Evolutionary conservation across 1,139 yeast genomes (phyloP).

Genomic region (Pichia sp.): DNA sequence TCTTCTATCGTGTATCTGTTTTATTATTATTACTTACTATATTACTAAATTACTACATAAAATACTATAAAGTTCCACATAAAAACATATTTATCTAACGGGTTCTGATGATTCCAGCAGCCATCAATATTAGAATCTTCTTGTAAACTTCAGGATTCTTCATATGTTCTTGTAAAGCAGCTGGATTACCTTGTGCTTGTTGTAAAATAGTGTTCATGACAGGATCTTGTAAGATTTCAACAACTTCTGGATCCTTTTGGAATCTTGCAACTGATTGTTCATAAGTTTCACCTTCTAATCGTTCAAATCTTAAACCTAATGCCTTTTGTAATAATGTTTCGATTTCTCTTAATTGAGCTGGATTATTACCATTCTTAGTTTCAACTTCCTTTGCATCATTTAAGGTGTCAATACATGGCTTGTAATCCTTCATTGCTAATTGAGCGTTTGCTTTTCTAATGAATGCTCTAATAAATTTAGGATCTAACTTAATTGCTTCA

Average conservation of each 20-base stretch:
- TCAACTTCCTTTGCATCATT: constrained; percentile 74
- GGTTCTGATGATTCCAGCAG: constrained; percentile 96
- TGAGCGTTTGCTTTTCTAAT: constrained; percentile 95
- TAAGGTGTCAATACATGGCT: constrained; percentile 76
- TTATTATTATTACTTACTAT: neutral
- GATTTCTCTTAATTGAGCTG: constrained; percentile 52
- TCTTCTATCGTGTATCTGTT: neutral
- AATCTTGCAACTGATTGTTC: constrained; percentile 93
- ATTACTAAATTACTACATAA: no score
- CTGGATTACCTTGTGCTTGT: constrained; percentile 94
- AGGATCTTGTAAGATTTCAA: constrained; percentile 86
- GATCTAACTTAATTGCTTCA: constrained; percentile 81
- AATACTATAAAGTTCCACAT: neutral
- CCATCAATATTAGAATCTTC: constrained; percentile 84
- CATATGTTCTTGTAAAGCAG: constrained; percentile 97
- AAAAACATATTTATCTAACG: constrained; percentile 37
- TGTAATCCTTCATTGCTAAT: constrained; percentile 83
- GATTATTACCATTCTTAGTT: constrained; percentile 35
- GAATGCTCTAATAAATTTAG: constrained; percentile 86
- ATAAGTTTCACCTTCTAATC: constrained; percentile 85
- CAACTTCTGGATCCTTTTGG: constrained; percentile 89
- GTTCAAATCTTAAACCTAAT: constrained; percentile 63
- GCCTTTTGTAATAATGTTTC: constrained; percentile 81
- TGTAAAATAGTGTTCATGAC: constrained; percentile 92
- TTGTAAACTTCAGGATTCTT: constrained; percentile 87